A percentile compares a stretch with the other conserved stretches of the same genome.
Evolutionary conservation across 164 flowering plant species (phyloP).

Genomic region (Cinnamomum micranthum): DNA sequence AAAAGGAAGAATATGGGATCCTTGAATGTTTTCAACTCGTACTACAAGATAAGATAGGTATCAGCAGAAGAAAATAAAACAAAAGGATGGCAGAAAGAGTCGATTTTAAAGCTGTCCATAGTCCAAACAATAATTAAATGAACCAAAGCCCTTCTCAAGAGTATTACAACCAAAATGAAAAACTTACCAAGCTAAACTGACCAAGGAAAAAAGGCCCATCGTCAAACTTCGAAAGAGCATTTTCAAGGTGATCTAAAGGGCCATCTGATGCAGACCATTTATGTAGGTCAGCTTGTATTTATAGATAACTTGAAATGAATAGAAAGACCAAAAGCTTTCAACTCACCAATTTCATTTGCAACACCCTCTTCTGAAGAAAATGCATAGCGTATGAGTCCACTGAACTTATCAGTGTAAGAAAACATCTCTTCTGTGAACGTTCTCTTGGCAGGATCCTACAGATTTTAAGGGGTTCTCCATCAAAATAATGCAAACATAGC

Average conservation of each 20-base stretch:
- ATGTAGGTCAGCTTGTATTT: neutral
- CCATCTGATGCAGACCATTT: slow-evolving; percentile 30
- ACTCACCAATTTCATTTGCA: slow-evolving; percentile 43
- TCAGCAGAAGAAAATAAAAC: too few species aligned
- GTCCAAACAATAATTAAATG: too few species aligned
- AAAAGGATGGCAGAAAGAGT: too few species aligned
- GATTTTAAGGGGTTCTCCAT: neutral
- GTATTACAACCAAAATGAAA: neutral
- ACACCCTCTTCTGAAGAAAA: slow-evolving; percentile 36
- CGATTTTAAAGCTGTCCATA: too few species aligned
- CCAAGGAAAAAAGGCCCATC: slow-evolving; percentile 96
- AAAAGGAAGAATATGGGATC: too few species aligned
- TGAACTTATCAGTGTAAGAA: slow-evolving; percentile 49
- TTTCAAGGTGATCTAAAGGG: slow-evolving; percentile 70
- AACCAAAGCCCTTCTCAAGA: too few species aligned
- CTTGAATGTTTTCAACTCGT: too few species aligned
- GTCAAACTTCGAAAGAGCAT: slow-evolving; percentile 66
- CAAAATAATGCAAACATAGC: neutral
- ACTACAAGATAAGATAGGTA: too few species aligned
- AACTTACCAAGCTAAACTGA: slow-evolving; percentile 65
- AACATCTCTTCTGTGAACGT: slow-evolving; percentile 74
- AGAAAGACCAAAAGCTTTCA: neutral
- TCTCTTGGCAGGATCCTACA: slow-evolving; percentile 64
- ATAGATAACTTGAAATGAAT: neutral
- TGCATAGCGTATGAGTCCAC: slow-evolving; percentile 25